Conservation (phyloP, 1,284 basidiomycete species). For the Moniliophthora roreri region DNA sequence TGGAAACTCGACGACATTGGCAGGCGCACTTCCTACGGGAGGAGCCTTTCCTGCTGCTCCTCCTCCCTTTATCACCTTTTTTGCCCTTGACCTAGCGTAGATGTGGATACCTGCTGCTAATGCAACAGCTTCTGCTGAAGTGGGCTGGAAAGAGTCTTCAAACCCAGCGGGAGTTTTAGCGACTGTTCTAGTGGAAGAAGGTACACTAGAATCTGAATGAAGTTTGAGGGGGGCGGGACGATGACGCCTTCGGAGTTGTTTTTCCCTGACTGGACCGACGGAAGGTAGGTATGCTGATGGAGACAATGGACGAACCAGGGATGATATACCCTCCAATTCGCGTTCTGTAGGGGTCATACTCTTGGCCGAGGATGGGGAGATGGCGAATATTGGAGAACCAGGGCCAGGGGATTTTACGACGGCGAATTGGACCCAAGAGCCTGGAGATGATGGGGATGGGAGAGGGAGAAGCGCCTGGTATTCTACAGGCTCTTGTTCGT, state of each 20-base stretch:
- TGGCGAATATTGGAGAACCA: not conserved
- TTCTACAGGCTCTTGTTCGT: constrained; percentile 68
- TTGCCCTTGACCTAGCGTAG: too few species aligned
- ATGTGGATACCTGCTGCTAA: too few species aligned
- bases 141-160: constrained; percentile 10
- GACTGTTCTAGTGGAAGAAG: too few species aligned
- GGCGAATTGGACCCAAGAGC: constrained; percentile 11
- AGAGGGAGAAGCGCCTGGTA: constrained; percentile 55
- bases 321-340: not conserved
- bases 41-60: too few species aligned
- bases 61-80: too few species aligned
- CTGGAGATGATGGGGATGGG: constrained; percentile 1
- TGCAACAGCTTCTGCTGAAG: too few species aligned
- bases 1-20: too few species aligned
- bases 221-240: constrained; percentile 13
- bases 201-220: not conserved
- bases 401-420: too few species aligned
- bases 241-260: constrained; percentile 7
- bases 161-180: constrained; percentile 1
- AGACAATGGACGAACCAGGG: not conserved
- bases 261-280: constrained; percentile 4
- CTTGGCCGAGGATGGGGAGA: too few species aligned
- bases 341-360: too few species aligned
- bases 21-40: too few species aligned
- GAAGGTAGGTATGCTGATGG: not conserved